These are phyloP conservation scores for Wallemia hederae DNA, from an alignment of 1,284 basidiomycete species.

Conservation along the genomic window DNA sequence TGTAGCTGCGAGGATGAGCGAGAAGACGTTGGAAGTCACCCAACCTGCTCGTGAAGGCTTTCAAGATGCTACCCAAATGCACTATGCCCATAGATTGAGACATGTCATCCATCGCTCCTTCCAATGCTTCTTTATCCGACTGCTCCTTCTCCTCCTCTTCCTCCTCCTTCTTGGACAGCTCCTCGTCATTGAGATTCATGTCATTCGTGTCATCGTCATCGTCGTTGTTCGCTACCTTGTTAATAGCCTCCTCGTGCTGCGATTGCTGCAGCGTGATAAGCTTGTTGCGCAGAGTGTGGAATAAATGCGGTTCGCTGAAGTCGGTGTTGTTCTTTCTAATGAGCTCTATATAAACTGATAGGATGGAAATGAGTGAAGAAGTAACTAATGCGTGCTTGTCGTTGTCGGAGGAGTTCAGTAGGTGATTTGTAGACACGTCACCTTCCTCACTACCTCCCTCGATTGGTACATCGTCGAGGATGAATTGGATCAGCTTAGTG, in stretches of 20 bases:
- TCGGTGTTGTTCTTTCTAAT: conserved; percentile 98
- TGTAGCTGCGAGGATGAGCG: conserved; percentile 26
- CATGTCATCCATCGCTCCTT: conserved; percentile 57
- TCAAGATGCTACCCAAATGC: conserved; percentile 56
- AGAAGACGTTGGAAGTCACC: conserved; percentile 43
- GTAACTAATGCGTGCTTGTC: conserved; percentile 33
- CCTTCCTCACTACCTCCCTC: neutral
- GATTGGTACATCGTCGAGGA: neutral
- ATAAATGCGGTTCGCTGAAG: conserved; percentile 94
- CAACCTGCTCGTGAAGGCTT: conserved; percentile 42
- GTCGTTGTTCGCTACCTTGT: conserved; percentile 1
- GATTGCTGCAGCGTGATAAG: conserved; percentile 63
- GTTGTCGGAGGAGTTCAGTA: neutral
- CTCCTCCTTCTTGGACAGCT: conserved; percentile 12
- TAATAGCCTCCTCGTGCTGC: conserved; percentile 13
- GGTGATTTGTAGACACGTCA: conserved; percentile 3
- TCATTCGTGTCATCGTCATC: neutral
- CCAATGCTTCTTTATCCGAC: conserved; percentile 37
- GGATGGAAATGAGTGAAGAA: conserved; percentile 63
- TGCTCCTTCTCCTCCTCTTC: conserved; percentile 18
- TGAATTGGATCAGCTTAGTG: conserved; percentile 8
- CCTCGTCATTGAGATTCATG: conserved; percentile 9
- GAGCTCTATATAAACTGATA: conserved; percentile 75
- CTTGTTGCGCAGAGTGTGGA: conserved; percentile 71
- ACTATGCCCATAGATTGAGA: conserved; percentile 76